Evolutionary conservation across 1,139 yeast genomes (phyloP).

Genomic region (Meyerozyma sp.): DNA sequence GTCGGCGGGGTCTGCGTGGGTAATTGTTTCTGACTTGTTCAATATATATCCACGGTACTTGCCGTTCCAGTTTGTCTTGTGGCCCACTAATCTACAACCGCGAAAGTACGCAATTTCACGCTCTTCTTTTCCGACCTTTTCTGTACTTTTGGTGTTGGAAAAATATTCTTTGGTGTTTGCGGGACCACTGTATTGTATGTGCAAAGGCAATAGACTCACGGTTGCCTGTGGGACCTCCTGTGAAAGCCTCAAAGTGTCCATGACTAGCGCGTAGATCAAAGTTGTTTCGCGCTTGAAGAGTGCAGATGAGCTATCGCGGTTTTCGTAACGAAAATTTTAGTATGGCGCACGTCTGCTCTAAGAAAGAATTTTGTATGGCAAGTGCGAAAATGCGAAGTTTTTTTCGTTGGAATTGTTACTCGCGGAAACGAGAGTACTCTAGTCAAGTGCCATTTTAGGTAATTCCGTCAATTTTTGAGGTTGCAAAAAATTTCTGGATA

Average conservation of each 20-base stretch:
- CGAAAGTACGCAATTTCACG: slow-evolving; percentile 28
- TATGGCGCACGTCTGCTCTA: too few species aligned
- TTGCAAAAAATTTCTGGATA: too few species aligned
- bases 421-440: too few species aligned
- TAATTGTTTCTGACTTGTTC: slow-evolving; percentile 26
- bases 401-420: too few species aligned
- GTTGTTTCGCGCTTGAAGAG: neutral
- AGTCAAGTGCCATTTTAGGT: too few species aligned
- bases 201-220: slow-evolving; percentile 36
- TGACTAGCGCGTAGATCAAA: neutral
- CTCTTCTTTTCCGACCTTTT: slow-evolving; percentile 7
- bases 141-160: slow-evolving; percentile 25
- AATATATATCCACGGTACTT: slow-evolving; percentile 26
- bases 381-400: too few species aligned
- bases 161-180: slow-evolving; percentile 35
- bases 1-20: slow-evolving; percentile 11
- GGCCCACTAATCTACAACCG: slow-evolving; percentile 36
- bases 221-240: slow-evolving; percentile 9
- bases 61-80: slow-evolving; percentile 14
- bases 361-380: too few species aligned
- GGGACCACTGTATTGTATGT: slow-evolving; percentile 32
- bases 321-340: too few species aligned
- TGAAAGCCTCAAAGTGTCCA: neutral
- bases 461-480: too few species aligned
- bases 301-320: too few species aligned